These are phyloP conservation scores for Verticillium zaregamsianum DNA, from an alignment of 2,329 filamentous ascomycete genomes.

Conservation along the genomic window DNA sequence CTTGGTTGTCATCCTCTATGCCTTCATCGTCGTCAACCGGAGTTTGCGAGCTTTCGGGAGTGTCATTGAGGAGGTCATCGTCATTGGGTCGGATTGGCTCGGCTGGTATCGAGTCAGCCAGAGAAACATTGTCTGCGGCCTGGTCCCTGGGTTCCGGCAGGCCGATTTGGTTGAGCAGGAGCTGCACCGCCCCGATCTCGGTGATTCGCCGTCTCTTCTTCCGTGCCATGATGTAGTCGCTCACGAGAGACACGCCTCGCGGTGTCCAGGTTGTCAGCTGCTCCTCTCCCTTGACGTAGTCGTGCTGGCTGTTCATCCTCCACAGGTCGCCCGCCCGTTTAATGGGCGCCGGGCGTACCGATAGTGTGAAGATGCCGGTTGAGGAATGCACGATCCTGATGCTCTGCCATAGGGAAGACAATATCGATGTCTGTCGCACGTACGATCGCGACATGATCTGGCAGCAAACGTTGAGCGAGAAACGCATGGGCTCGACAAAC, in stretches of 20 bases:
- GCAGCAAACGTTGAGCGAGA: slow-evolving; percentile 73
- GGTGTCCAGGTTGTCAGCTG: slow-evolving; percentile 80
- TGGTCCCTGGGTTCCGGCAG: slow-evolving; percentile 36
- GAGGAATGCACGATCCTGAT: slow-evolving; percentile 83
- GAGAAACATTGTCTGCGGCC: slow-evolving; percentile 27
- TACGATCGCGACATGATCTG: slow-evolving; percentile 83
- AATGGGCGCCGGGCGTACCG: slow-evolving; percentile 81
- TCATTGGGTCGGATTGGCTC: slow-evolving; percentile 45
- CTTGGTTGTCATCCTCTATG: slow-evolving; percentile 16
- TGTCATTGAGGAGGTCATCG: slow-evolving; percentile 55
- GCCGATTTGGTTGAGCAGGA: slow-evolving; percentile 57
- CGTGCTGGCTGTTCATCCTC: slow-evolving; percentile 91
- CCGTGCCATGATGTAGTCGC: slow-evolving; percentile 73
- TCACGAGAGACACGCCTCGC: slow-evolving; percentile 84
- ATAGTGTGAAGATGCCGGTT: slow-evolving; percentile 80
- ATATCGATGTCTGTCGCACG: slow-evolving; percentile 80
- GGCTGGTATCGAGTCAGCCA: slow-evolving; percentile 27
- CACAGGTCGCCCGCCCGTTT: slow-evolving; percentile 91
- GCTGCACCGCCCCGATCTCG: slow-evolving; percentile 74
- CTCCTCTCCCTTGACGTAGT: slow-evolving; percentile 96
- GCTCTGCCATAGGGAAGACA: slow-evolving; percentile 81
- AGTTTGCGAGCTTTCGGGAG: slow-evolving; percentile 47
- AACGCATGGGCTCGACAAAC: slow-evolving; percentile 83
- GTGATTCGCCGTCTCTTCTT: slow-evolving; percentile 70
- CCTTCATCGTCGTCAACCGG: slow-evolving; percentile 25